phyloP scores from a whole-genome alignment of 805 yeast genomes.

The Saturnispora quitensis region DNA sequence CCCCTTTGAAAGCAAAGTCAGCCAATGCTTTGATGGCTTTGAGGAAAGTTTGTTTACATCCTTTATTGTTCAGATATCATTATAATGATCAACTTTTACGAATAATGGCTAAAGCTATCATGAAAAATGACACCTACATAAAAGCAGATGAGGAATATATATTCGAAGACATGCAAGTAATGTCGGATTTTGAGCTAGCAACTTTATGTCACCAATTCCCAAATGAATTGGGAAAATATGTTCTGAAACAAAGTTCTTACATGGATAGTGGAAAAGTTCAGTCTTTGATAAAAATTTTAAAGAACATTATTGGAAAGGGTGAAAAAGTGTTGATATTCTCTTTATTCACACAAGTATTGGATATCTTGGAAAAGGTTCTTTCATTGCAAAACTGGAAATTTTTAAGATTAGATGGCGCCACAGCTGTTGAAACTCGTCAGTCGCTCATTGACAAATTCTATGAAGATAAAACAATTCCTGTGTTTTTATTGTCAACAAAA shows the following conservation, averaged over 20 bases:
- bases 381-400: conserved; percentile 58
- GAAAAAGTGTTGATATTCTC: conserved; percentile 78
- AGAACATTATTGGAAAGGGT: conserved; percentile 43
- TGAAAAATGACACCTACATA: conserved; percentile 68
- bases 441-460: conserved; percentile 83
- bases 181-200: conserved; percentile 87
- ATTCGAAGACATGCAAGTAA: conserved; percentile 87
- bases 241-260: conserved; percentile 43
- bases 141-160: conserved; percentile 73
- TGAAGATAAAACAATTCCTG: conserved; percentile 72
- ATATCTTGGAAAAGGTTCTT: conserved; percentile 72
- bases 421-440: conserved; percentile 89
- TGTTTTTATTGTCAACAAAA: conserved; percentile 83
- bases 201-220: conserved; percentile 66
- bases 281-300: conserved; percentile 48
- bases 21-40: conserved; percentile 78
- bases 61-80: conserved; percentile 63
- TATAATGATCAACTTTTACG: conserved; percentile 48
- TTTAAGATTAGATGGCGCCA: conserved; percentile 84
- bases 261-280: conserved; percentile 67
- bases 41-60: conserved; percentile 90
- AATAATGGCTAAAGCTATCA: conserved; percentile 68
- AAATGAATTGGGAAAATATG: conserved; percentile 44
- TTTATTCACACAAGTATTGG: conserved; percentile 85
- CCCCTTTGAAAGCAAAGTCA: conserved; percentile 18